Evolutionary conservation across 805 yeast species (phyloP), one percentile per base, ranked within the genome.

Genomic region (Candida sphagnicola): DNA sequence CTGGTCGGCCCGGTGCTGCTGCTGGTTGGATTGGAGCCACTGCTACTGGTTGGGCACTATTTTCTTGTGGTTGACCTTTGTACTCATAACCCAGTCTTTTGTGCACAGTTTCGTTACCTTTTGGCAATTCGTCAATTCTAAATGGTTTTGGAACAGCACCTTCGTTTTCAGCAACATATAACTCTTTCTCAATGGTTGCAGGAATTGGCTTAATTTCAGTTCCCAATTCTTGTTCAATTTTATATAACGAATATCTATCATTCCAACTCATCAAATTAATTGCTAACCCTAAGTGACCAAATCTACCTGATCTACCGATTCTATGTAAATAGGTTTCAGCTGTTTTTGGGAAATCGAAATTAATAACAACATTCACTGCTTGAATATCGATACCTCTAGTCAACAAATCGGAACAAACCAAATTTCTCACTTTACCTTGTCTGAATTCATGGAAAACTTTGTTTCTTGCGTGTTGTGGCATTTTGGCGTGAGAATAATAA

Each of bases 351-450:
- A 93, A 93, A 64, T 93, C 99, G 61, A 93, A 93, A 70, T 93
- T 93, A 55, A 93, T 86, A 35, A 93, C 99, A 34, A 93, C 98
- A 59, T 93, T 93, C 48, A 93, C 99, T 5, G 98, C 98, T 67
- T 93, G 98, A 54, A 93, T 91, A 74, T 93, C 99, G 55, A 93
- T 93, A 77, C 99, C 98, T 75, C 98, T 85, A 21, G 98, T 91
- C 47, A 93, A 77, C 46, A 93, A 74, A 69, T 93, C 99, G 1
- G 98, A 86, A 68, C 99, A 93, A 29, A 93, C 99, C 56, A 93
- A 75, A 58, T 93, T 93, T 70, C 99, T 84, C 57, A 93, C 96
- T 62, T 87, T 89, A 35, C 99, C 99, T 61, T 88, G 95, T 74
- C 99, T 85, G 65, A 93, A 93, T 65, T 93, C 98, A 61, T 93